Base-by-base conservation (phyloP, 148 eudicot genomes). In the Vaccinium darrowii region DNA sequence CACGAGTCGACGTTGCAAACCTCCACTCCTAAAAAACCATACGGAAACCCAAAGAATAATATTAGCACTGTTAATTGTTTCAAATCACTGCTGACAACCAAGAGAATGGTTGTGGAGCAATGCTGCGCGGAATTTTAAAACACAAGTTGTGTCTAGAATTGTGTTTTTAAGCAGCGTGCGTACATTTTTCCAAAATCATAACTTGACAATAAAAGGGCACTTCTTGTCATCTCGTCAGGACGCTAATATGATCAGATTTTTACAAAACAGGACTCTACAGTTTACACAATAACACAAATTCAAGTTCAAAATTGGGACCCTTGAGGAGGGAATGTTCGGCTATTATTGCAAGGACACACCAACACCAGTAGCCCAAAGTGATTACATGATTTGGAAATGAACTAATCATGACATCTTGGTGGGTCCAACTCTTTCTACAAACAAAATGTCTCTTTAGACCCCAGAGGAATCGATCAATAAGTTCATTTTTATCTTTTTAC, bases 281-380 rank as follows among this genome's bases (percentile, higher is more conserved):
- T 43, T 63, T n/a, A n/a, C 13, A 63, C 71, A 9, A 63, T 63
- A 63, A 63, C 71, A n/a, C 5, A 21, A 39, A 2, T 8, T 9
- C 49, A 36, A 36, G 81, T 30, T 19, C 23, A 77, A 51, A 21
- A 54, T 54, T 4, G 81, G 81, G 81, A 27, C 39, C 81, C 62
- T 78, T 53, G 81, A 78, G 43, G 81, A 78, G 43, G 80, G 80
- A 78, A 78, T 78, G 80, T 52, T 52, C 57, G 8, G 25, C 39
- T 27, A 78, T 53, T 30, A 79, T 18, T 27, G 58, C 47, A 33
- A 53, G 8, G 15, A 9, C 27, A 27, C 27, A 50, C 6, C n/a
- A 30, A 21, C 21, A 77, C 57, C 18, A 4, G 30, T 77, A 18
- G 8, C 80, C 36, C 51, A 77, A 54, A 54, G 15, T 27, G 19